phyloP scores from a whole-genome alignment of 176 grass and related monocot genomes.

The Rhynchospora pubera region DNA sequence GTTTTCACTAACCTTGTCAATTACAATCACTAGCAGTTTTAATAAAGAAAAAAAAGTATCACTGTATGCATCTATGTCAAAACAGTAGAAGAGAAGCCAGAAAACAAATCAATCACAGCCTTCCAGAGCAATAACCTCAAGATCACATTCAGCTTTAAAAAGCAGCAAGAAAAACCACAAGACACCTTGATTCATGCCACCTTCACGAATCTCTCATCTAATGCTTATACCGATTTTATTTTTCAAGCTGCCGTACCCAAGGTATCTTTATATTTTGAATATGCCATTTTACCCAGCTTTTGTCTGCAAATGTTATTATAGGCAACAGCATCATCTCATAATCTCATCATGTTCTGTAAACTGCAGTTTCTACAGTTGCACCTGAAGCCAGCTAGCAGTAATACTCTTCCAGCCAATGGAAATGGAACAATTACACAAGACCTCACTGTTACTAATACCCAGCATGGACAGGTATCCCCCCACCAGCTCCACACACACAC shows the following conservation, averaged over 20 bases:
- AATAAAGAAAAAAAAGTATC: not conserved
- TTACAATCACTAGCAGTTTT: not conserved
- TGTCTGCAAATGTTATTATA: not conserved
- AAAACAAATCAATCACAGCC: constrained; percentile 62
- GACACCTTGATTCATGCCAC: constrained; percentile 55
- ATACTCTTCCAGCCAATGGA: constrained; percentile 53
- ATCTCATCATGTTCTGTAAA: constrained; percentile 25
- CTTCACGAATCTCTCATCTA: constrained; percentile 82
- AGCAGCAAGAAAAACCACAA: constrained; percentile 69
- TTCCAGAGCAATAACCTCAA: constrained; percentile 84
- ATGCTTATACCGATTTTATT: constrained; percentile 66
- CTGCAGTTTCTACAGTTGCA: constrained; percentile 80
- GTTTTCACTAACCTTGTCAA: not conserved
- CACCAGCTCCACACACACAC: not conserved
- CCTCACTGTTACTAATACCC: constrained; percentile 75
- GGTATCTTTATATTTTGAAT: constrained; percentile 35
- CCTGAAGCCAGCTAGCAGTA: constrained; percentile 79
- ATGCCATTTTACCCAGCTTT: not conserved
- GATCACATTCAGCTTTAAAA: constrained; percentile 74
- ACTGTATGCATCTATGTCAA: constrained; percentile 20
- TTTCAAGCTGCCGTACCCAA: constrained; percentile 99
- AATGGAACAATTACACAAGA: constrained; percentile 69
- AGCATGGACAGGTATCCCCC: constrained; percentile 80
- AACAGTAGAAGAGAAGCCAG: constrained; percentile 34
- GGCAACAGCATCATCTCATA: constrained; percentile 4